These are phyloP conservation scores for Hyaloscypha bicolor DNA, from an alignment of 495 filamentous ascomycete genomes.

Conservation along the genomic window DNA sequence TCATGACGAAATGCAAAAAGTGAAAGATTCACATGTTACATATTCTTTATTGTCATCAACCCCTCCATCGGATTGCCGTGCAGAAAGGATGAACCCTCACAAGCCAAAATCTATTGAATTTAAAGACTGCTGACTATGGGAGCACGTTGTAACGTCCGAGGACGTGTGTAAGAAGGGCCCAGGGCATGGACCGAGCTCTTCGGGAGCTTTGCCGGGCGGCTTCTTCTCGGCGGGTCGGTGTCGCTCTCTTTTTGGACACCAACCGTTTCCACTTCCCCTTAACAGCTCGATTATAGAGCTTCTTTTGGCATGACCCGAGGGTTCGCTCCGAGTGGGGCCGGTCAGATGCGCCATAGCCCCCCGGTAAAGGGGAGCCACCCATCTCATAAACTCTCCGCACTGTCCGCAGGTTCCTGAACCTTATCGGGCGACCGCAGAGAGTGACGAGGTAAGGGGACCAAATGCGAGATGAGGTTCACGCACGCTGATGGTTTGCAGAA, in stretches of 20 bases:
- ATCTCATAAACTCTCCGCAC: not conserved
- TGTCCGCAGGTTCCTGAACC: not conserved
- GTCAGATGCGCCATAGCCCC: not conserved
- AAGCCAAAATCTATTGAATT: not conserved
- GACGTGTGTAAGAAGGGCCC: not conserved
- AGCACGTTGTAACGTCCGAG: not conserved
- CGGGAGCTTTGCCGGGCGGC: conserved; percentile 1
- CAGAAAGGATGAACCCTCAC: not conserved
- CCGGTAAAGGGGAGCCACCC: not conserved
- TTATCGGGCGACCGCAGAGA: not conserved
- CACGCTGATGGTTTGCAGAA: not conserved
- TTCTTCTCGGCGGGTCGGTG: not conserved
- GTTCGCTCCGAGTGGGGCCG: not conserved
- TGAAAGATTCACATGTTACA: not conserved
- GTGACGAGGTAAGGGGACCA: not conserved
- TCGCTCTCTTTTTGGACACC: not conserved
- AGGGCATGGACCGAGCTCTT: not conserved
- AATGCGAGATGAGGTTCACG: conserved; percentile 4
- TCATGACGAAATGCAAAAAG: too few relatives aligned
- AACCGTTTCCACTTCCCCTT: not conserved
- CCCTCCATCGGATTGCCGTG: not conserved
- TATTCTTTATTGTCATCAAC: not conserved
- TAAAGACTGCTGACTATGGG: not conserved
- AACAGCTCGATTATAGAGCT: not conserved
- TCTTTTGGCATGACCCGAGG: not conserved